Base-by-base conservation (phyloP, 495 filamentous ascomycete genomes). In the Terfezia claveryi region DNA sequence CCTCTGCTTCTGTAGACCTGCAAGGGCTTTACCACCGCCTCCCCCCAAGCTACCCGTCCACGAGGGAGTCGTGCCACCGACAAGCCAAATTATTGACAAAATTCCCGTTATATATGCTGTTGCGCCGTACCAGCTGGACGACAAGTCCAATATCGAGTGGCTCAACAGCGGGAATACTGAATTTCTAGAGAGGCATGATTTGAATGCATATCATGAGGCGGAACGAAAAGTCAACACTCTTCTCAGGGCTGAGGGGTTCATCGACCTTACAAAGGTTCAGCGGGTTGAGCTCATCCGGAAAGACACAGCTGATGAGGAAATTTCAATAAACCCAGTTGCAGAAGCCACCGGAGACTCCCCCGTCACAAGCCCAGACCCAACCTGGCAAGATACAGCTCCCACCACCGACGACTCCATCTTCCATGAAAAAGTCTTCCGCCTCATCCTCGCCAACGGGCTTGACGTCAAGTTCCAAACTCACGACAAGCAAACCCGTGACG, bases 401-500 rank as follows among this genome's bases (percentile, higher is more conserved):
- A 2, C n/a, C n/a, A 2, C 23, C 12, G 14, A 51, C 0, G 16
- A 51, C 50, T 74, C 80, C 56, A 73, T 9, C 14, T 46, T 14
- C 17, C 41, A 81, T 41, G 71, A 76, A 37, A 72, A 71, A 6
- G 78, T 73, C 0, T 80, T 86, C 61, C 81, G 85, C 63, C 66
- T 85, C 46, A 64, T 72, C 1, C 62, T 86, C 46, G 69, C 72
- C 8, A 85, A 86, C 63, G 74, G 72, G 3, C 72, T 85, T 11
- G 69, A 81, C 17, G 67, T 83, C 41, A 77, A 79, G 16, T 69
- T 86, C n/a, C 81, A 83, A 62, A 75, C 80, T 4, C 79, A 76
- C 64, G 73, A 81, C 62, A 61, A 67, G 27, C 58, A 55, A 5
- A 77, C 80, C 1, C 74, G 77, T 54, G 70, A 74, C 38, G 76